phyloP scores from a whole-genome alignment of 2,329 filamentous ascomycete species.

The Colletotrichum sublineola region DNA sequence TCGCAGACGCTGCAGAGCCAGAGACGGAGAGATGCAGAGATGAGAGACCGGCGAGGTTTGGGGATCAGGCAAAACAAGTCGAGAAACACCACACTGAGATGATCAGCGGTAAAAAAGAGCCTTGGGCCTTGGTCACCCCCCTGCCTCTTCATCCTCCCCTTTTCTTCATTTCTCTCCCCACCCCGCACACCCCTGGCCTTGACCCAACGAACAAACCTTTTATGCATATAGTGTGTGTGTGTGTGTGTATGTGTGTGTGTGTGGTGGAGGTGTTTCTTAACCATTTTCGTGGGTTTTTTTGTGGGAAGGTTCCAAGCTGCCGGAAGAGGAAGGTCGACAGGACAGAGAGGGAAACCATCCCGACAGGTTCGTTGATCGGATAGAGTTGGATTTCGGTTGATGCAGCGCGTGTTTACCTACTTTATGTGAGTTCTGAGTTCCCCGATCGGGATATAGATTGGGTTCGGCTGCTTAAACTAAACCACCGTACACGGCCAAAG shows the following conservation, averaged over 20 bases:
- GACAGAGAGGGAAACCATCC: background rate
- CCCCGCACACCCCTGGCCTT: background rate
- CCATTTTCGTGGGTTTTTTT: conserved; percentile 10
- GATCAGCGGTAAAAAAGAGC: background rate
- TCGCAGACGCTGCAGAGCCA: background rate
- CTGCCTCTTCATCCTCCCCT: background rate
- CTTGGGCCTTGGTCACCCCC: background rate
- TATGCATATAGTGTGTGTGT: background rate
- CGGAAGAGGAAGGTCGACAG: background rate
- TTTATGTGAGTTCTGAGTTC: background rate
- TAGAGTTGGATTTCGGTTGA: conserved; percentile 16
- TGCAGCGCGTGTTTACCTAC: background rate
- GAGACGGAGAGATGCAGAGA: background rate
- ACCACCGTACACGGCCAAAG: background rate
- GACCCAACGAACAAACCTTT: conserved; percentile 13
- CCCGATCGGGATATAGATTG: background rate
- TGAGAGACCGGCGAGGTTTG: background rate
- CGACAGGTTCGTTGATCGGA: background rate
- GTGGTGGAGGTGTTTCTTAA: conserved; percentile 27
- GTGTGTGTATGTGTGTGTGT: background rate
- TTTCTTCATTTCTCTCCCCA: background rate
- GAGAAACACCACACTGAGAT: background rate
- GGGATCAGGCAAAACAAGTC: conserved; percentile 19
- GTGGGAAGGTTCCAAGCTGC: conserved; percentile 1
- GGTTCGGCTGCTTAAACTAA: background rate